Evolutionary conservation across 2,329 filamentous ascomycete genomes (phyloP), one percentile per base, ranked within the genome.

Genomic region (Colletotrichum echinochloae): DNA sequence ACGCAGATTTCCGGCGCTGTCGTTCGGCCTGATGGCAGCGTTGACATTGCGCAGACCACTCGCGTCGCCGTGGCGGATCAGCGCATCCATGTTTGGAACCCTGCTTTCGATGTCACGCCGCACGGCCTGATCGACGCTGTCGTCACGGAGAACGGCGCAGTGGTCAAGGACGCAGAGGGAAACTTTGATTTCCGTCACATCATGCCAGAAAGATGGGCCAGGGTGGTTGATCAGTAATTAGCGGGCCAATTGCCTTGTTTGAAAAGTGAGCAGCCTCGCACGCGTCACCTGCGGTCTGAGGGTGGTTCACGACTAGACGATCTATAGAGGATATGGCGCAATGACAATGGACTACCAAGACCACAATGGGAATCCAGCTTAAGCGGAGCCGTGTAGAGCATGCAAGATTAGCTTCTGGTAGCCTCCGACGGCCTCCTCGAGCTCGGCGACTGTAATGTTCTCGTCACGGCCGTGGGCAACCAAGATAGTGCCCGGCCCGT

Each of bases 71-170:
- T 94, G 61, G 95, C 95, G 0, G 87, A 91, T 73, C 88, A 90
- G 77, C 89, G 90, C 2, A 94, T 98, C 72, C 85, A 88, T 49
- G 94, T 98, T 11, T 99, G 96, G 95, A 99, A 99, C 79, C 96
- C 96, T 39, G 93, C 94, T 0, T 99, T 99, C 78, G 96, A 99
- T 78, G 93, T 99, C 41, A 99, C 96, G 12, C 95, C 96, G 0
- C 90, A 92, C 46, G 89, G 90, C 73, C 83, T 98, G 63, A 98
- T 99, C 74, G 96, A 99, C 80, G 94, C 93, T 2, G 92, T 99
- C 68, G 93, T 98, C 73, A 99, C 96, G 0, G 96, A 99, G 82
- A 90, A 92, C 75, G 95, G 95, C 0, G 93, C 94, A 9, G 90
- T 97, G 3, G 91, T 94, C 76, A 97, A 95, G 84, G 89, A 88